These are phyloP conservation scores for Cladosporium sp. DNA, from an alignment of 2,329 filamentous ascomycete species.

Conservation along the genomic window DNA sequence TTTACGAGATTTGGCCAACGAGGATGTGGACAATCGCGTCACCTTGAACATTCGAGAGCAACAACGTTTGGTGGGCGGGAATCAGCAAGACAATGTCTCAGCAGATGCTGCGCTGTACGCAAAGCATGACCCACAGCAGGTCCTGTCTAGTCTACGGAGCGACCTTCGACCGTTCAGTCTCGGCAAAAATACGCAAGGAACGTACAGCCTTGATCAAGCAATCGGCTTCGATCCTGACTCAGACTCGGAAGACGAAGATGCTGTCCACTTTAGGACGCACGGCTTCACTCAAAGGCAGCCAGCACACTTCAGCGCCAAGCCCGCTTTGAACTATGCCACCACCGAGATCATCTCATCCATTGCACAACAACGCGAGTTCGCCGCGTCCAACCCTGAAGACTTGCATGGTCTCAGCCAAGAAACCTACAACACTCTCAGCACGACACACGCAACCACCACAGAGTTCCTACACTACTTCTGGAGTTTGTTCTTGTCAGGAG, in stretches of 20 bases:
- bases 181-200: conserved; percentile 35
- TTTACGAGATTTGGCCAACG: conserved; percentile 76
- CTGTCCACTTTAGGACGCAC: conserved; percentile 27
- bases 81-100: conserved; percentile 43
- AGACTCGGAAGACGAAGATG: conserved; percentile 55
- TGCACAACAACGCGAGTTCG: conserved; percentile 21
- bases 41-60: conserved; percentile 88
- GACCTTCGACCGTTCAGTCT: conserved; percentile 58
- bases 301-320: conserved; percentile 27
- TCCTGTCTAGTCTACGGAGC: conserved; percentile 64
- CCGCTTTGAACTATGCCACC: conserved; percentile 52
- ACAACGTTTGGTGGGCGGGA: conserved; percentile 72
- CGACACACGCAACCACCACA: conserved; percentile 88
- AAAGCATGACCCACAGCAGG: conserved; percentile 68
- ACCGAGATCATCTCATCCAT: conserved; percentile 43
- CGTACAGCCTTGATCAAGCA: conserved; percentile 57
- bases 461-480: conserved; percentile 99
- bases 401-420: conserved; percentile 42
- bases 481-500: conserved; percentile 86
- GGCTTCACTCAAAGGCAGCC: conserved; percentile 43
- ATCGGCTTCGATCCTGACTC: conserved; percentile 72
- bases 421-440: conserved; percentile 63
- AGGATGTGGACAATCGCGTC: conserved; percentile 73
- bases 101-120: conserved; percentile 61
- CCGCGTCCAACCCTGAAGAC: conserved; percentile 29